Base-by-base conservation (phyloP, 768 basidiomycete genomes). In the Lanmaoa pseudosensibilis region DNA sequence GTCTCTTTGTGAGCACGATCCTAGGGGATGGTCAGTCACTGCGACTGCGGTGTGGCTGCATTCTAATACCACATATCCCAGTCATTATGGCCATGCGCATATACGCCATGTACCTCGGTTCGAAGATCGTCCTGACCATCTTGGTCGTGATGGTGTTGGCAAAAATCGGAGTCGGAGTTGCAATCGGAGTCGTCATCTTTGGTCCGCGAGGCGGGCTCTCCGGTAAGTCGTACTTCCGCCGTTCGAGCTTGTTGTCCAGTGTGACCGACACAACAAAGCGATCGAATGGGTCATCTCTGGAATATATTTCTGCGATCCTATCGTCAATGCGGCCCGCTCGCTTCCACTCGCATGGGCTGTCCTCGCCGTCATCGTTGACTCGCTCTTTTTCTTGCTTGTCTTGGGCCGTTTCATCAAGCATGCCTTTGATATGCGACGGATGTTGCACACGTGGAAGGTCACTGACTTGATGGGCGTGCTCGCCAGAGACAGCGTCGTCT, bases 31-130 rank as follows among this genome's bases (percentile, higher is more conserved):
- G 64, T 65, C 16, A 13, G 40, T 54, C 25, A 6, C 30, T 41
- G 13, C 11, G 16, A 46, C 12, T 7, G 16, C 10, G 7, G 4
- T 16, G 1, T 47, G 13, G 1, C 32, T 10, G 1, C 11, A 2
- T 43, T 32, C 51, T 54, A 18, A 54, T 15, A 16, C 11, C 16
- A 0, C 19, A 16, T 25, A 16, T 25, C 10, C 5, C n/a, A 65
- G 63, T 33, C 25, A 56, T 65, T 46, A 65, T 65, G 44, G 30
- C 54, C 37, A 50, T 66, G 50, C 58, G 65, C 23, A 46, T 63
- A 39, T 66, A 66, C 38, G 54, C 64, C 45, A 65, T 65, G 63
- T 65, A 65, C 30, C 45, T 65, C 3, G 46, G 54, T 18, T 65
- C 64, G 4, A 57, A 38, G 19, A 33, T 4, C 23, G 23, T 65